Conservation (phyloP, 306 rosid species). For the Acacia crassicarpa region DNA sequence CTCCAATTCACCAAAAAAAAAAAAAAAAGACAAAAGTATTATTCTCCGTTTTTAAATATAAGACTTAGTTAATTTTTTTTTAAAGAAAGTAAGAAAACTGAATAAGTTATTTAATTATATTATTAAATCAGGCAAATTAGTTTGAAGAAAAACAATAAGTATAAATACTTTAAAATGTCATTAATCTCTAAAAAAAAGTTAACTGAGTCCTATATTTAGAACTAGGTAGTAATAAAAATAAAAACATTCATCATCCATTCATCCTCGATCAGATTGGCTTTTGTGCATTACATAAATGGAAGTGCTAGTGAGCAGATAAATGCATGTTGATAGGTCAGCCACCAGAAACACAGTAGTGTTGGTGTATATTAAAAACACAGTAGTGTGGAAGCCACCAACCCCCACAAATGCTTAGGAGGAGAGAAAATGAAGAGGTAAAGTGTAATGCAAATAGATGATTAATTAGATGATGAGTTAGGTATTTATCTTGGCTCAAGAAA, state of each 20-base stretch:
- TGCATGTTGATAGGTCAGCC: slow-evolving; percentile 20
- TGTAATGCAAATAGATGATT: neutral
- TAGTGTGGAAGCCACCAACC: slow-evolving; percentile 3
- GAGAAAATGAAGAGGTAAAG: neutral
- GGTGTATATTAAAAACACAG: slow-evolving; percentile 5
- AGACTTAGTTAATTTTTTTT: too few species aligned
- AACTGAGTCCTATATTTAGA: too few species aligned
- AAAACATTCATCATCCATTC: slow-evolving; percentile 4
- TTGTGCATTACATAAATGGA: slow-evolving; percentile 24
- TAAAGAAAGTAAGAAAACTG: too few species aligned
- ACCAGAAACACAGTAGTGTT: slow-evolving; percentile 1
- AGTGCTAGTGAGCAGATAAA: slow-evolving; percentile 7
- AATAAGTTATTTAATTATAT: too few species aligned
- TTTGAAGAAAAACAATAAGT: too few species aligned
- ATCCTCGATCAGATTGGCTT: neutral
- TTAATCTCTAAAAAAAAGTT: too few species aligned
- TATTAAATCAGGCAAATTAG: too few species aligned
- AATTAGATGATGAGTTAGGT: neutral
- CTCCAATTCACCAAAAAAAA: neutral
- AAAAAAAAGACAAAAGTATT: neutral
- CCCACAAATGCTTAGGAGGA: neutral
- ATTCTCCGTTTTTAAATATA: too few species aligned
- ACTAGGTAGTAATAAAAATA: too few species aligned
- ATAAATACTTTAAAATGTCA: too few species aligned
- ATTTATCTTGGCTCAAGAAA: slow-evolving; percentile 5